Evolutionary conservation across 345 rosid genomes (phyloP).

Genomic region (Cardiospermum halicacabum): DNA sequence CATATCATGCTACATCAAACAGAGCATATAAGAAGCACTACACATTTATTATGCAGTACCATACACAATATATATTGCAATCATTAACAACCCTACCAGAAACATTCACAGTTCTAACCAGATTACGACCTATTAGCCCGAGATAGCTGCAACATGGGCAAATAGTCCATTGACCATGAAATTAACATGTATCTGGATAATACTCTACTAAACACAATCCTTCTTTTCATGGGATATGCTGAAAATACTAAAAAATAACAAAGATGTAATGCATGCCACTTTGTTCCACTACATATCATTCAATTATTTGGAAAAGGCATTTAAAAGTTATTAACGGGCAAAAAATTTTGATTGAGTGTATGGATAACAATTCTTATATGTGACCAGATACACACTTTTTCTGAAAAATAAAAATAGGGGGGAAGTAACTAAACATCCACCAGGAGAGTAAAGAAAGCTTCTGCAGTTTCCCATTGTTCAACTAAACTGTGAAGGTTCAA

Average conservation of each 20-base stretch:
- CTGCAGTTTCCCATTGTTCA: background rate
- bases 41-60: background rate
- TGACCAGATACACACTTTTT: background rate
- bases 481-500: background rate
- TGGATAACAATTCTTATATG: background rate
- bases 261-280: background rate
- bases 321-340: background rate
- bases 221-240: background rate
- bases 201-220: background rate
- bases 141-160: background rate
- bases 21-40: conserved; percentile 2
- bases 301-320: background rate
- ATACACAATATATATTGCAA: background rate
- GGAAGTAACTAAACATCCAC: background rate
- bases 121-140: background rate
- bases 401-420: background rate
- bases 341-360: background rate
- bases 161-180: background rate
- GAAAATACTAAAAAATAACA: background rate
- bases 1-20: background rate
- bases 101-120: background rate
- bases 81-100: background rate
- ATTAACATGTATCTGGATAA: background rate
- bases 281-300: background rate
- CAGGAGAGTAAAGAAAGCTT: background rate